A percentile compares a stretch with the other conserved stretches of the same genome.
These are phyloP conservation scores for Phoenix dactylifera DNA, from an alignment of 176 grass and related monocot species.

Conservation along the genomic window DNA sequence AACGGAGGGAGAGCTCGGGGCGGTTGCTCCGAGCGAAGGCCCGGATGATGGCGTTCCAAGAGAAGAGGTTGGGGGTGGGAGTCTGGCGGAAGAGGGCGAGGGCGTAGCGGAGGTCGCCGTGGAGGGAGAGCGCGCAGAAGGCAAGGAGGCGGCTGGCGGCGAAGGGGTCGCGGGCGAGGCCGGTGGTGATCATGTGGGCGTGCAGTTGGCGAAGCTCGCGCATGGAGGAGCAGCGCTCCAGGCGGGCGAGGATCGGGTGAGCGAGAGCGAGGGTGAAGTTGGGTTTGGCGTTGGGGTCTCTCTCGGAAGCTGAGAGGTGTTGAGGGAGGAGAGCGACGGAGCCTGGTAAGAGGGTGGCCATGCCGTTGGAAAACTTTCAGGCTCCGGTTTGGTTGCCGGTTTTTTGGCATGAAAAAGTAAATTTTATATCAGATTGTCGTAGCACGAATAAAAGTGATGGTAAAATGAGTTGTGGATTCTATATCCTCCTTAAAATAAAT, in stretches of 20 bases:
- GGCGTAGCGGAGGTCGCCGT: slow-evolving; percentile 2
- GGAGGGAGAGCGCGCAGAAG: slow-evolving; percentile 6
- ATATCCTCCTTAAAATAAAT: too few relatives aligned
- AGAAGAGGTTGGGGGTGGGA: background rate
- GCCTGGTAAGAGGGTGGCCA: background rate
- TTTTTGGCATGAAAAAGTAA: too few relatives aligned
- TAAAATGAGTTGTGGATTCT: too few relatives aligned
- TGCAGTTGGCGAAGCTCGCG: slow-evolving; percentile 1
- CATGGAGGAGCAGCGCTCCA: slow-evolving; percentile 3
- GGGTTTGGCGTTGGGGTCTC: background rate
- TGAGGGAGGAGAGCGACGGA: slow-evolving; percentile 2
- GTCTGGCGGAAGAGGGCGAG: slow-evolving; percentile 1
- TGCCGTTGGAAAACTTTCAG: background rate
- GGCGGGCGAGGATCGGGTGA: background rate
- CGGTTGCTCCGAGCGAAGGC: slow-evolving; percentile 6
- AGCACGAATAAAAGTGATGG: too few relatives aligned
- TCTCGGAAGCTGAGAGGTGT: slow-evolving; percentile 2
- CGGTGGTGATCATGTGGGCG: slow-evolving; percentile 5
- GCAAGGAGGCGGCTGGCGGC: slow-evolving; percentile 1
- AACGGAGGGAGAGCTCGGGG: background rate
- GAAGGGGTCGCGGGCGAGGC: slow-evolving; percentile 1
- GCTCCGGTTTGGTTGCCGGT: too few relatives aligned
- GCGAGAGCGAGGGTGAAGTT: background rate
- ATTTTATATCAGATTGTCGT: too few relatives aligned
- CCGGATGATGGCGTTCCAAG: slow-evolving; percentile 1